Conservation (phyloP, 164 flowering plant species). For the Vitis vinifera region ASM3070453v1 NC_081822.1:3165501-3166000, state of each 20-base stretch:
- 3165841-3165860: too few relatives aligned
- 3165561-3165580: neutral
- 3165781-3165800: neutral
- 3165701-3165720: conserved; percentile 16
- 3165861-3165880: too few relatives aligned
- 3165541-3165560: conserved; percentile 24
- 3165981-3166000: too few relatives aligned
- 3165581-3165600: conserved; percentile 1
- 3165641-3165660: conserved; percentile 68
- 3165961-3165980: too few relatives aligned
- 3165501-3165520: conserved; percentile 57
- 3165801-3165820: too few relatives aligned
- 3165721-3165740: neutral
- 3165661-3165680: conserved; percentile 47
- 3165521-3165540: conserved; percentile 50
- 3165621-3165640: conserved; percentile 77
- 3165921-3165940: too few relatives aligned
- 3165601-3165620: conserved; percentile 37
- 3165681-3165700: conserved; percentile 29
- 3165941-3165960: too few relatives aligned
- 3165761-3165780: too few relatives aligned
- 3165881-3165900: too few relatives aligned
- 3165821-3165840: too few relatives aligned
- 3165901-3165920: too few relatives aligned
- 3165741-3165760: neutral